Evolutionary conservation across 2,329 filamentous ascomycete genomes (phyloP), one percentile per base, ranked within the genome.

Genomic region (Elsinoe fawcettii): DNA sequence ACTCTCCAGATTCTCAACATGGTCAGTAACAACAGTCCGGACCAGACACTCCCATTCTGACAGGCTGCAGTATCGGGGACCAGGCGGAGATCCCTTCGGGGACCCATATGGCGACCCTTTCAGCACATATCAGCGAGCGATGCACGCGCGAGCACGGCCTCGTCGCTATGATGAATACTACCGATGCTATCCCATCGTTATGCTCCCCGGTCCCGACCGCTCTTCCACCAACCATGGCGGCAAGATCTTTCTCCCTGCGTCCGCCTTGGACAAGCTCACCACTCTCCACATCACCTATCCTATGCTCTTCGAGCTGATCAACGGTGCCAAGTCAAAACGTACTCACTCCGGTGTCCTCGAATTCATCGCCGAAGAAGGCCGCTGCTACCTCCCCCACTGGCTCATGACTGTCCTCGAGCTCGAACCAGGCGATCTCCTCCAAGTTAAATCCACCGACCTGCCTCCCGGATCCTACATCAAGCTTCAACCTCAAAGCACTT

Each of bases 161-260:
- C 87, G 90, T 66, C 88, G 91, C 60, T 99, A 99, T 76, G 92
- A 99, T 73, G 93, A 99, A 73, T 97, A 96, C 77, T 97, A 96
- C 75, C 86, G 93, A 67, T 96, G 91, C 77, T 99, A 97, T 69
- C 93, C 93, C 43, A 82, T 96, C 66, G 85, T 86, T 66, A 97
- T 99, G 91, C 84, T 95, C 61, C 90, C 91, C 11, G 91, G 92
- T 2, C 83, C 89, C 36, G 91, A 96, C 66, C 83, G 93, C 63
- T 87, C 88, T 55, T 86, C 91, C 64, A 85, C 95, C 61, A 97
- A 97, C 77, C 91, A 93, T 69, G 93, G 93, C 64, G 95, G 92
- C 73, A 99, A 99, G 77, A 92, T 99, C 66, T 89, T 99, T 69
- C 84, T 99, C 62, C 93, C 93, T n/a, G 88, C 93, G 0, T 96